A percentile compares a stretch with the other conserved stretches of the same genome.
phyloP scores from a whole-genome alignment of 768 basidiomycete genomes.

The Boletus speciosus region DNA sequence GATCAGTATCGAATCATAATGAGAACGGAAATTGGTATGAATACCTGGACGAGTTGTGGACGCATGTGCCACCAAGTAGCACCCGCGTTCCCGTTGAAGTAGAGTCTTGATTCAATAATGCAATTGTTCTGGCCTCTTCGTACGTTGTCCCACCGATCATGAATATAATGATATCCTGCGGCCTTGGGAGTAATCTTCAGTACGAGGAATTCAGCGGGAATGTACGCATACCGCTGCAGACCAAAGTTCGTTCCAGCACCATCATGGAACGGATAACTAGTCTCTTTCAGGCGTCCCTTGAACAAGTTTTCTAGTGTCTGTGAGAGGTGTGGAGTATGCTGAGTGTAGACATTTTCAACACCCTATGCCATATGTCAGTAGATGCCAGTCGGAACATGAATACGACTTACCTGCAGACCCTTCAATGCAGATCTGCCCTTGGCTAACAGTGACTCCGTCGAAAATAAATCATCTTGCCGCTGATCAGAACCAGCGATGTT shows the following conservation, averaged over 20 bases:
- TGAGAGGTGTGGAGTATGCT: conserved; percentile 89
- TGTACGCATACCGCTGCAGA: conserved; percentile 56
- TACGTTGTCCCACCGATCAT: conserved; percentile 97
- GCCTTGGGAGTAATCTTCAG: conserved; percentile 42
- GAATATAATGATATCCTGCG: conserved; percentile 95
- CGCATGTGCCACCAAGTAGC: conserved; percentile 88
- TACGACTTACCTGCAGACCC: conserved; percentile 75
- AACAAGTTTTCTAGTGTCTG: conserved; percentile 89
- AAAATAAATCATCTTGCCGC: conserved; percentile 95
- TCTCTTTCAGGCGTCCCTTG: conserved; percentile 81
- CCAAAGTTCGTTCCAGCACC: conserved; percentile 65
- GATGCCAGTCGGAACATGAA: not conserved
- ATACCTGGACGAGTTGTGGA: conserved; percentile 94
- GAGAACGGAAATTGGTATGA: not conserved
- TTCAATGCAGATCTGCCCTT: conserved; percentile 94
- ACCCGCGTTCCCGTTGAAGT: conserved; percentile 64
- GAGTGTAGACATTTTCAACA: conserved; percentile 98
- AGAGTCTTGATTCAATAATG: conserved; percentile 83
- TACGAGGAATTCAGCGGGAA: not conserved
- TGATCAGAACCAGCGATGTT: conserved; percentile 95
- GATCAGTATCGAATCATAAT: not conserved
- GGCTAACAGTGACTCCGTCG: conserved; percentile 89
- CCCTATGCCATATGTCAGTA: conserved; percentile 50
- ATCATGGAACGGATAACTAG: conserved; percentile 86
- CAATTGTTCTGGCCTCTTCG: conserved; percentile 85